phyloP scores from a whole-genome alignment of 306 rosid species.

The Alnus rubra region DNA sequence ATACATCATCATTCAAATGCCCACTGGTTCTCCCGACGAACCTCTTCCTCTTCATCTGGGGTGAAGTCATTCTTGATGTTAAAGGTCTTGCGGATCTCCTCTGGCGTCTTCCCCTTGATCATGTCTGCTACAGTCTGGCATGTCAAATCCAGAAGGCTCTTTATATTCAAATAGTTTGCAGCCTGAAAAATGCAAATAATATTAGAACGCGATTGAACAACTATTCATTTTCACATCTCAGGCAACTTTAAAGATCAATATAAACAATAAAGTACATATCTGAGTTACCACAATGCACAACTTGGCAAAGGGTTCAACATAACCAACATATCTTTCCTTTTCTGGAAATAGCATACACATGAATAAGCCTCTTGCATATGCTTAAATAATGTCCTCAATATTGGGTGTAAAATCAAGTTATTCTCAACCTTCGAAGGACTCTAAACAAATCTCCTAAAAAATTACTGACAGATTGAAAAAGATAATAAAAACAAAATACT shows the following conservation, averaged over 20 bases:
- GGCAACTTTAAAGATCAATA: not conserved
- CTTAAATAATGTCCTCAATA: not conserved
- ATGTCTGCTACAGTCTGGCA: slow-evolving; percentile 83
- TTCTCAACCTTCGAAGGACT: not conserved
- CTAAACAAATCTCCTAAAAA: not conserved
- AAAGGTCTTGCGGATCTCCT: slow-evolving; percentile 76
- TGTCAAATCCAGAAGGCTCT: slow-evolving; percentile 71
- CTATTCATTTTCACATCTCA: not conserved
- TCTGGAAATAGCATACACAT: not conserved
- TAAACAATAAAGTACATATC: no score
- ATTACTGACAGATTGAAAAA: not conserved
- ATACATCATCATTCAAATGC: slow-evolving; percentile 59
- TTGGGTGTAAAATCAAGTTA: not conserved
- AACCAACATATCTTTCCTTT: not conserved
- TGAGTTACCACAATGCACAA: no score
- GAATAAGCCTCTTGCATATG: not conserved
- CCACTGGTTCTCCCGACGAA: slow-evolving; percentile 88
- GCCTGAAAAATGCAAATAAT: slow-evolving; percentile 44
- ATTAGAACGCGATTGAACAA: not conserved
- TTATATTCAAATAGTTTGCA: slow-evolving; percentile 77
- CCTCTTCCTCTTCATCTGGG: slow-evolving; percentile 79
- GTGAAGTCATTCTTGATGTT: slow-evolving; percentile 76
- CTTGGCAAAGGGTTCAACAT: no score
- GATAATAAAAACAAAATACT: not conserved
- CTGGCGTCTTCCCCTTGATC: slow-evolving; percentile 84